Conservation (phyloP, 768 basidiomycete genomes). For the Rhizopogon sp. region DNA sequence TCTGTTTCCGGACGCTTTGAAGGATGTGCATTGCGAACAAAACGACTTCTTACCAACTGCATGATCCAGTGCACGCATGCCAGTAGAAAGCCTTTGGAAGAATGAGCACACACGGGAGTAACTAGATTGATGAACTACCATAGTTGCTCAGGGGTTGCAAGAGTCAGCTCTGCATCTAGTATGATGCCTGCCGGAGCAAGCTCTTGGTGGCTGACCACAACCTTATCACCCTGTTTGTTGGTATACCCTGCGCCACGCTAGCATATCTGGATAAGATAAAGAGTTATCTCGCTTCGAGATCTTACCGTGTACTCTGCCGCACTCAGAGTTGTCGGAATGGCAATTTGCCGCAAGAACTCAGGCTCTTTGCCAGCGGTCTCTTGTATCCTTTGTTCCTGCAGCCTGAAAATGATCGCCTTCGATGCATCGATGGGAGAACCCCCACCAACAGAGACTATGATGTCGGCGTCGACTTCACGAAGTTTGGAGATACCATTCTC, state of each 20-base stretch:
- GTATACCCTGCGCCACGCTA: constrained; percentile 69
- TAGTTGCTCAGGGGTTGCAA: constrained; percentile 67
- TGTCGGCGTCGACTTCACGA: constrained; percentile 54
- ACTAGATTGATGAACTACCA: constrained; percentile 42
- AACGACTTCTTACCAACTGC: constrained; percentile 50
- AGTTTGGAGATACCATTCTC: constrained; percentile 49
- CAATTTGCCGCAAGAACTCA: constrained; percentile 55
- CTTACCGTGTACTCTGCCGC: constrained; percentile 70
- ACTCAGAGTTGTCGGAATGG: constrained; percentile 78
- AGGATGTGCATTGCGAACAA: background rate
- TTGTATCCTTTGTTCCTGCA: constrained; percentile 34
- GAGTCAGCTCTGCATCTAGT: constrained; percentile 70
- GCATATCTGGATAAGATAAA: background rate
- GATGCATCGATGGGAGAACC: constrained; percentile 78
- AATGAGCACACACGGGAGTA: constrained; percentile 2
- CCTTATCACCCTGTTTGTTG: constrained; percentile 64
- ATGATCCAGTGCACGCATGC: constrained; percentile 75
- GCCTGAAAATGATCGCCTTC: constrained; percentile 64
- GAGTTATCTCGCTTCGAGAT: background rate
- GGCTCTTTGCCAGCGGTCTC: constrained; percentile 38
- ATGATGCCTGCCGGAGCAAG: constrained; percentile 71
- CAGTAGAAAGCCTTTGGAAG: constrained; percentile 63
- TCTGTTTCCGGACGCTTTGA: constrained; percentile 18
- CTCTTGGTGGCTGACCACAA: constrained; percentile 44
- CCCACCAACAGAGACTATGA: constrained; percentile 72